A percentile compares a stretch with the other conserved stretches of the same genome.
Conservation (phyloP, 2,329 filamentous ascomycete species). For the Graphilbum fragrans region DNA sequence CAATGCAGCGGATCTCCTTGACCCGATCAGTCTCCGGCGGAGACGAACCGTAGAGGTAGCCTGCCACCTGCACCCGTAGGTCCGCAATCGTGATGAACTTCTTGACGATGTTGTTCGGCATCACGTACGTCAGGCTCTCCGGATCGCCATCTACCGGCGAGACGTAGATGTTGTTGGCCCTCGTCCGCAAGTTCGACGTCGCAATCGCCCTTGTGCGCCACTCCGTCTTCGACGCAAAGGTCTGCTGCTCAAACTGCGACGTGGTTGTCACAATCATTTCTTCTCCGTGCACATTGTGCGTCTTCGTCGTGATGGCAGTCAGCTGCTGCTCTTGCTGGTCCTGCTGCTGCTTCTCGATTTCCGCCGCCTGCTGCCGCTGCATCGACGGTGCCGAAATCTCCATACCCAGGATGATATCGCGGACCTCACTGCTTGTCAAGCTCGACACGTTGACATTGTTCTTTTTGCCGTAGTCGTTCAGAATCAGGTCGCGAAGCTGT, state of each 20-base stretch:
- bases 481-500: conserved; percentile 83
- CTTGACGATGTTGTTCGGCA: conserved; percentile 98
- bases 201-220: conserved; percentile 96
- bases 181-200: conserved; percentile 84
- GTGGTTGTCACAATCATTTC: conserved; percentile 98
- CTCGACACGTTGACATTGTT: conserved; percentile 99
- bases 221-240: conserved; percentile 96
- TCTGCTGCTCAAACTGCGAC: conserved; percentile 94
- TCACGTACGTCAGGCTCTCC: conserved; percentile 89
- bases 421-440: conserved; percentile 90
- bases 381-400: conserved; percentile 96
- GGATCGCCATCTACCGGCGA: conserved; percentile 88
- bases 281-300: conserved; percentile 90
- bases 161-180: conserved; percentile 97
- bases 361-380: conserved; percentile 94
- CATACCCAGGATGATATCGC: conserved; percentile 98
- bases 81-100: conserved; percentile 97
- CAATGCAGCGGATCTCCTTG: conserved; percentile 93
- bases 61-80: conserved; percentile 89
- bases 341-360: conserved; percentile 97
- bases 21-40: conserved; percentile 91
- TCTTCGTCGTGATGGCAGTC: conserved; percentile 96
- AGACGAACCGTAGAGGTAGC: conserved; percentile 86
- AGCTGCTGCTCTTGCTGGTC: conserved; percentile 93
- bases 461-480: conserved; percentile 99